Evolutionary conservation across 2,329 filamentous ascomycete genomes (phyloP).

Genomic region (Claviceps capensis): DNA sequence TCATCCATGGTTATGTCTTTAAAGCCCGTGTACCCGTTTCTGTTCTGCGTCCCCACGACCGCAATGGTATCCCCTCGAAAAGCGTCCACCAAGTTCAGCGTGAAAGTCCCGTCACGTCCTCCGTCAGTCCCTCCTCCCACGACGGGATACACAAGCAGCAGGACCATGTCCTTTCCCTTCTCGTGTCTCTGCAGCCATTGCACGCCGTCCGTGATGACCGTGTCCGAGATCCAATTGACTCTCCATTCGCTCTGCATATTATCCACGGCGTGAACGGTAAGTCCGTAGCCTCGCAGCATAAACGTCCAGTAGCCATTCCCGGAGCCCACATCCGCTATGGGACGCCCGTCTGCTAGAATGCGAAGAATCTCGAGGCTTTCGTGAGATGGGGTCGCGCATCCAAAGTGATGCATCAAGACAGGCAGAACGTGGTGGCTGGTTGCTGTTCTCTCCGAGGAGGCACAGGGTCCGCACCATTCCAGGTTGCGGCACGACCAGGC

Average conservation of each 20-base stretch:
- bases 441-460: conserved; percentile 34
- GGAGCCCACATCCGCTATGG: conserved; percentile 52
- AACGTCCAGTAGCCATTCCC: conserved; percentile 68
- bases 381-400: conserved; percentile 56
- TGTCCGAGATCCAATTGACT: conserved; percentile 55
- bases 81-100: conserved; percentile 42
- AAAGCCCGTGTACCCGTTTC: conserved; percentile 62
- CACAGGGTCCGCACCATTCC: conserved; percentile 50
- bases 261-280: conserved; percentile 47
- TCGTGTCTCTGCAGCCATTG: conserved; percentile 38
- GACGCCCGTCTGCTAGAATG: conserved; percentile 36
- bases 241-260: conserved; percentile 56
- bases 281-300: conserved; percentile 48
- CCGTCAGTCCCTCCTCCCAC: conserved; percentile 51
- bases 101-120: conserved; percentile 48
- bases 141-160: conserved; percentile 62
- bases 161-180: conserved; percentile 39
- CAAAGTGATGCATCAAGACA: conserved; percentile 67
- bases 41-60: conserved; percentile 63
- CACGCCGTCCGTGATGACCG: conserved; percentile 44
- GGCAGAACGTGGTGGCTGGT: conserved; percentile 56
- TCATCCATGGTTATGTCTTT: conserved; percentile 47
- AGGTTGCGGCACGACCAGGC: conserved; percentile 49
- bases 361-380: conserved; percentile 49
- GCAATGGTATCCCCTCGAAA: conserved; percentile 52